phyloP scores from a whole-genome alignment of 2,329 filamentous ascomycete genomes.

The Epichloe sylvatica region DNA sequence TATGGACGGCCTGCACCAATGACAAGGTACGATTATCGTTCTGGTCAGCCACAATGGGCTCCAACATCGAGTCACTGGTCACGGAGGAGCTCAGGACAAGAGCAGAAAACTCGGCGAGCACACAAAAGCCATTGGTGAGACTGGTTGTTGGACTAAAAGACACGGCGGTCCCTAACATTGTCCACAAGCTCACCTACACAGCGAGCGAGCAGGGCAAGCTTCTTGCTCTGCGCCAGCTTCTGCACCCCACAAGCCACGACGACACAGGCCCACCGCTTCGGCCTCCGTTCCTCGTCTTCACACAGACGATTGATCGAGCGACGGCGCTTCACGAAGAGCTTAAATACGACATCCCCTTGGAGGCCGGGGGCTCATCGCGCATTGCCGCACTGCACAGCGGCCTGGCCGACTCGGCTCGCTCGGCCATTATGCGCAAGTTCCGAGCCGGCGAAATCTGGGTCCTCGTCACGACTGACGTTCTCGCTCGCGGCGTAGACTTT shows the following conservation, averaged over 20 bases:
- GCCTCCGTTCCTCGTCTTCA: conserved; percentile 88
- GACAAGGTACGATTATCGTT: conserved; percentile 59
- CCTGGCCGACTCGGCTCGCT: conserved; percentile 60
- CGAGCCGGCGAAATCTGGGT: conserved; percentile 90
- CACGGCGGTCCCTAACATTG: conserved; percentile 82
- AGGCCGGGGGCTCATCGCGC: conserved; percentile 70
- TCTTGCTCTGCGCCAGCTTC: conserved; percentile 73
- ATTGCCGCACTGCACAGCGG: conserved; percentile 86
- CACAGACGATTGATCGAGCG: conserved; percentile 86
- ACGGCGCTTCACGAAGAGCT: conserved; percentile 79
- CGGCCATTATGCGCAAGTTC: conserved; percentile 77
- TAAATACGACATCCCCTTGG: conserved; percentile 81
- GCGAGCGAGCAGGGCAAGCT: conserved; percentile 91
- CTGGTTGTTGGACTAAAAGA: conserved; percentile 95
- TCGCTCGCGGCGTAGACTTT: conserved; percentile 89
- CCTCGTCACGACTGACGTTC: conserved; percentile 85
- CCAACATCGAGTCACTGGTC: conserved; percentile 71
- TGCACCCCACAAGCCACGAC: conserved; percentile 54
- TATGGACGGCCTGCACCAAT: conserved; percentile 69
- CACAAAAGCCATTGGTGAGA: conserved; percentile 49
- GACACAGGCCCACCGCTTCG: conserved; percentile 49
- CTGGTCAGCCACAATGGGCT: conserved; percentile 96
- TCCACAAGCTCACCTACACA: conserved; percentile 78
- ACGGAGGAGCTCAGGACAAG: conserved; percentile 50
- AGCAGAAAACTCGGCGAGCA: conserved; percentile 23